Conservation (phyloP, 169 alveolate species). For the Plasmodium coatneyi region DNA sequence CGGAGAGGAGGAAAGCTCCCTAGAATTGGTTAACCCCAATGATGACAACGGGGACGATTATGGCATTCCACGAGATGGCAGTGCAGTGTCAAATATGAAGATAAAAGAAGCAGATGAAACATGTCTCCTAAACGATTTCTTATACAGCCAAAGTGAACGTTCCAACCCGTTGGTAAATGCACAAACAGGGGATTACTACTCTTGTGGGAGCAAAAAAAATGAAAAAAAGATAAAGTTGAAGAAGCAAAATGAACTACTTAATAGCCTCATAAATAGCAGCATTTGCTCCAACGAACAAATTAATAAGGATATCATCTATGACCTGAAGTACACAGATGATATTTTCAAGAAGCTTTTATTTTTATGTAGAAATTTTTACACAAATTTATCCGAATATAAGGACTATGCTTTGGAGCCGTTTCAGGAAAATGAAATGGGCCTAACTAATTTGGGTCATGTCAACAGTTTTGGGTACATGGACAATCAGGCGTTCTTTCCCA, state of each 20-base stretch:
- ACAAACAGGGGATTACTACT: background rate
- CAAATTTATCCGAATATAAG: conserved; percentile 17
- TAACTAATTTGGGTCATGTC: background rate
- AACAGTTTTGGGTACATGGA: background rate
- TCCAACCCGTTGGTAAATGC: background rate
- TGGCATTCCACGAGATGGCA: background rate
- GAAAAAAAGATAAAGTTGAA: background rate
- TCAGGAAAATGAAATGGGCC: background rate
- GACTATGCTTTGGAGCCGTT: background rate
- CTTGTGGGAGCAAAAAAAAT: background rate
- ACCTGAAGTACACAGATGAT: conserved; percentile 27
- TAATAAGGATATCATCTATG: conserved; percentile 12
- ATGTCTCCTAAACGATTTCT: background rate
- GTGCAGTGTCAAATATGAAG: background rate
- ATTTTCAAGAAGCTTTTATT: conserved; percentile 21
- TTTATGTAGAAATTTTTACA: conserved; percentile 22
- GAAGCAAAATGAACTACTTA: background rate
- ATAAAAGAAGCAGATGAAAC: background rate
- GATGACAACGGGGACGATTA: background rate
- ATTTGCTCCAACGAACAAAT: conserved; percentile 9
- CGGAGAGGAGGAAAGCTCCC: background rate
- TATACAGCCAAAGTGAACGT: background rate
- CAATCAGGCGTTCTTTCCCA: background rate
- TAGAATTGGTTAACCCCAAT: conserved; percentile 19
- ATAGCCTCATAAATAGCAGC: background rate